Evolutionary conservation across 345 rosid genomes (phyloP).

Genomic region (Eucalyptus microcorys): DNA sequence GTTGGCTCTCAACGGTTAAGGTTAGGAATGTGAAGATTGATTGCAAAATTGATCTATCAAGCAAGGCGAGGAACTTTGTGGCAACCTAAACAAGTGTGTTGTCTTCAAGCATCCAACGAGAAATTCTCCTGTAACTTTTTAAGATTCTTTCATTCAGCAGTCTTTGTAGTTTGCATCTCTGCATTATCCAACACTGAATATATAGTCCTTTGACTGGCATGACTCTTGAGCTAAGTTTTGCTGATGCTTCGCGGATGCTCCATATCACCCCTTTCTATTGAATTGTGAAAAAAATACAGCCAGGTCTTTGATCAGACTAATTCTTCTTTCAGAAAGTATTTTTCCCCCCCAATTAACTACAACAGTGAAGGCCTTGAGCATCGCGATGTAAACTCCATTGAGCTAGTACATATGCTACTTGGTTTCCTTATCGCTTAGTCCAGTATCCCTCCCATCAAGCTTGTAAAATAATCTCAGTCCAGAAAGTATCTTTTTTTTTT

Average conservation of each 20-base stretch:
- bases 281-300: neutral
- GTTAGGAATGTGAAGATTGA: neutral
- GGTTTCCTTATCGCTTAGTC: neutral
- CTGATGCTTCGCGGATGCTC: neutral
- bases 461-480: neutral
- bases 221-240: neutral
- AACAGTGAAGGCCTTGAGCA: neutral
- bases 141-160: neutral
- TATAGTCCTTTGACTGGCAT: neutral
- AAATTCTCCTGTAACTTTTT: neutral
- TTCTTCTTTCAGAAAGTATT: neutral
- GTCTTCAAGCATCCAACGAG: neutral
- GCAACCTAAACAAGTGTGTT: neutral
- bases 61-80: neutral
- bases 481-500: neutral
- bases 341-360: accelerated
- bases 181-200: neutral
- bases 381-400: neutral
- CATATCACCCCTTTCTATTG: neutral
- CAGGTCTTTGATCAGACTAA: neutral
- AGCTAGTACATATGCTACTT: neutral
- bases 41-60: neutral
- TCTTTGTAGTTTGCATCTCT: neutral
- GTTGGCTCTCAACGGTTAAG: neutral
- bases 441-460: neutral